phyloP scores from a whole-genome alignment of 805 yeast species.

The Brettanomyces anomalus region DNA sequence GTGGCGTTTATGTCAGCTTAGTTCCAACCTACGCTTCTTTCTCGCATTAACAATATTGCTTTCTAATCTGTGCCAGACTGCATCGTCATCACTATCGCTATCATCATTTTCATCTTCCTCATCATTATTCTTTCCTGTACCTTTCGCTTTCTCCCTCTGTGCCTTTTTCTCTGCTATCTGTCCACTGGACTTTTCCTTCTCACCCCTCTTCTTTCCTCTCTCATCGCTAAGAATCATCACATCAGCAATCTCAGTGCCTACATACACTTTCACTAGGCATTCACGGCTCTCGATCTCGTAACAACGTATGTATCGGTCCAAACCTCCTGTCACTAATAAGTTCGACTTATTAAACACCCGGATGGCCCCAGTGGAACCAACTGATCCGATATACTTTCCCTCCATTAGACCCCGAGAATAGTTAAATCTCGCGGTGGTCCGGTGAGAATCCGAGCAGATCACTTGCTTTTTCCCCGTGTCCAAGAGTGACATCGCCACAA shows the following conservation, averaged over 20 bases:
- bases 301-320: slow-evolving; percentile 79
- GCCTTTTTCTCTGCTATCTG: slow-evolving; percentile 29
- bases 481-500: slow-evolving; percentile 33
- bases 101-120: slow-evolving; percentile 21
- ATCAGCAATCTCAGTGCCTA: slow-evolving; percentile 61
- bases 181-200: slow-evolving; percentile 9
- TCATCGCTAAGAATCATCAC: slow-evolving; percentile 43
- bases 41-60: slow-evolving; percentile 16
- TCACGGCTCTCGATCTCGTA: slow-evolving; percentile 55
- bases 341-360: slow-evolving; percentile 25
- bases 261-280: slow-evolving; percentile 59
- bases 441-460: slow-evolving; percentile 65
- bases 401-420: slow-evolving; percentile 41
- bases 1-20: neutral
- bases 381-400: slow-evolving; percentile 72
- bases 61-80: slow-evolving; percentile 24
- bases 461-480: slow-evolving; percentile 32
- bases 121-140: slow-evolving; percentile 11
- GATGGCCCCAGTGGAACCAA: slow-evolving; percentile 55
- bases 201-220: slow-evolving; percentile 21
- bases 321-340: slow-evolving; percentile 67
- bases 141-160: slow-evolving; percentile 27
- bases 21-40: slow-evolving; percentile 19
- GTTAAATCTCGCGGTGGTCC: slow-evolving; percentile 50
- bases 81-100: slow-evolving; percentile 26